These are phyloP conservation scores for Penicillium daleae DNA, from an alignment of 495 filamentous ascomycete genomes.

Conservation along the genomic window DNA sequence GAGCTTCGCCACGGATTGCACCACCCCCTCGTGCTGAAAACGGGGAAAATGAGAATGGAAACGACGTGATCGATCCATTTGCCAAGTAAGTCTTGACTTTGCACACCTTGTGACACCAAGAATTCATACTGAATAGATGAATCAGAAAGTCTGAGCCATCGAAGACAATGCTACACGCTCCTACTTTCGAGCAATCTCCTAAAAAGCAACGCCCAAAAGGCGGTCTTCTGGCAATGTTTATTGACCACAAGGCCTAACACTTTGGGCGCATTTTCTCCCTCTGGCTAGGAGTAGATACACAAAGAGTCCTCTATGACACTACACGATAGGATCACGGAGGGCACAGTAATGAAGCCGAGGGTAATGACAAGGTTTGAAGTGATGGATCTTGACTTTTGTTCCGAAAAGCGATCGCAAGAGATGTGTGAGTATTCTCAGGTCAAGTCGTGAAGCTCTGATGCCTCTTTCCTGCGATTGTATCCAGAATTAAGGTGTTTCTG, in stretches of 20 bases:
- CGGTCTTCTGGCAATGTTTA: background rate
- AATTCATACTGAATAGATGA: background rate
- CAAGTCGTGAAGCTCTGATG: background rate
- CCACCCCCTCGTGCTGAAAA: background rate
- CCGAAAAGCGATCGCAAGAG: background rate
- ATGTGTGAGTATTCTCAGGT: background rate
- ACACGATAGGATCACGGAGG: background rate
- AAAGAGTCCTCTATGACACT: background rate
- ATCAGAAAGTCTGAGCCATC: background rate
- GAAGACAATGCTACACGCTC: background rate
- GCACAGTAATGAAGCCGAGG: background rate
- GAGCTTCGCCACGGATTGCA: background rate
- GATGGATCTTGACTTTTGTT: background rate
- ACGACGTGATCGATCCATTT: too few relatives aligned
- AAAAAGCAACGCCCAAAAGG: background rate
- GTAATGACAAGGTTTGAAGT: background rate
- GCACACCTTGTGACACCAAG: background rate
- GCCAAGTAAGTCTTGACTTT: too few relatives aligned
- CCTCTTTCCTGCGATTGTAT: too few relatives aligned
- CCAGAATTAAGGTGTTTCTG: background rate
- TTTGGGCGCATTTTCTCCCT: background rate
- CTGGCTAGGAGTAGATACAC: background rate
- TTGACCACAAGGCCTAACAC: background rate
- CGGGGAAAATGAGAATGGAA: background rate
- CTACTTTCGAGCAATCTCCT: background rate